Conservation (phyloP, 2,329 filamentous ascomycete genomes). For the Penicillium sp. region DNA sequence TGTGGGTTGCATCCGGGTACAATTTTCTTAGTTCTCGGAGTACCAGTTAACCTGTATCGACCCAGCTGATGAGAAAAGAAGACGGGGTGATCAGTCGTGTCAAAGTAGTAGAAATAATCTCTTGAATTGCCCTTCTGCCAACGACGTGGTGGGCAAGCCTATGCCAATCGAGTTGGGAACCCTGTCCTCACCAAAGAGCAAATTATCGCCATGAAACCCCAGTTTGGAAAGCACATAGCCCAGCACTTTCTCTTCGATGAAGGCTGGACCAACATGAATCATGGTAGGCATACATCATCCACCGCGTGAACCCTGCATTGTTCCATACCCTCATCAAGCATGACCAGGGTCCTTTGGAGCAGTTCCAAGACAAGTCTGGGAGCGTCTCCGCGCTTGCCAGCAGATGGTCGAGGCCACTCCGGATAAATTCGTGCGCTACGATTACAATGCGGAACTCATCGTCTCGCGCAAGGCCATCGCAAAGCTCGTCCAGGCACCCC, state of each 20-base stretch:
- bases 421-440: constrained; percentile 67
- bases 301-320: too few relatives aligned
- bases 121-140: too few relatives aligned
- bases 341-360: constrained; percentile 45
- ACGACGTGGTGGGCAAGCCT: too few relatives aligned
- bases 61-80: too few relatives aligned
- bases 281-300: constrained; percentile 28
- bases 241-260: constrained; percentile 39
- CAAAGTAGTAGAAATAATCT: too few relatives aligned
- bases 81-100: too few relatives aligned
- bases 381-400: constrained; percentile 43
- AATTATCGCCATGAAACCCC: not conserved
- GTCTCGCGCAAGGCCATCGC: constrained; percentile 59
- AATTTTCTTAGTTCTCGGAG: too few relatives aligned
- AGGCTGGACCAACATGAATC: constrained; percentile 38
- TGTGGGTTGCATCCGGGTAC: too few relatives aligned
- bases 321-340: too few relatives aligned
- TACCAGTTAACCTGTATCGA: too few relatives aligned
- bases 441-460: constrained; percentile 57
- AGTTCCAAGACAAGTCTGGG: constrained; percentile 50
- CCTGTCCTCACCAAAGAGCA: not conserved
- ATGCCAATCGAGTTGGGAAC: not conserved
- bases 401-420: constrained; percentile 55
- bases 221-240: constrained; percentile 10
- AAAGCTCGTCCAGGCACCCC: constrained; percentile 57